These are phyloP conservation scores for Amanita pseudoporphyria DNA, from an alignment of 768 basidiomycete species.

Conservation along the genomic window DNA sequence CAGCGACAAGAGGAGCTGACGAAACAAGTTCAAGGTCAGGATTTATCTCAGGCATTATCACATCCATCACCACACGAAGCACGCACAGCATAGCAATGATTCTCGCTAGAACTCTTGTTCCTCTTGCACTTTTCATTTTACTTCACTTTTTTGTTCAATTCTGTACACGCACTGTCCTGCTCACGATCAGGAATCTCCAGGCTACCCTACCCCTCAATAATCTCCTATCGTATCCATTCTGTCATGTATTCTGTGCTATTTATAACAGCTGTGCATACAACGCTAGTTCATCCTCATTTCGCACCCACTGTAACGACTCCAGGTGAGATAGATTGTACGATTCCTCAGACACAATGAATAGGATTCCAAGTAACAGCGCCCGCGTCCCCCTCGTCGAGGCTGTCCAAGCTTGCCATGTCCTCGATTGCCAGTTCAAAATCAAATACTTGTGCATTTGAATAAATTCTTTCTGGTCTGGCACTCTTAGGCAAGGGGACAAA, in stretches of 20 bases:
- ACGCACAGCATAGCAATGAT: not conserved
- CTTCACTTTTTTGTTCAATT: not conserved
- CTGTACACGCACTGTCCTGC: not conserved
- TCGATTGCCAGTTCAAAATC: conserved; percentile 60
- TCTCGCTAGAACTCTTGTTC: not conserved
- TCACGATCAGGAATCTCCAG: not conserved
- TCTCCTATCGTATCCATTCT: not conserved
- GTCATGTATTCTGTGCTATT: conserved; percentile 7
- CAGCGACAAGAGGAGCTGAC: conserved; percentile 56
- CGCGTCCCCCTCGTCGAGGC: conserved; percentile 59
- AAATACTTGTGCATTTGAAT: conserved; percentile 63
- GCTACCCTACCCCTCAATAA: conserved; percentile 1
- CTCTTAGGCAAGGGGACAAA: conserved; percentile 82
- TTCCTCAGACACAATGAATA: conserved; percentile 38
- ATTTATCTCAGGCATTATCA: not conserved
- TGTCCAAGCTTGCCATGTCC: conserved; percentile 60
- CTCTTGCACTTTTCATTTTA: not conserved
- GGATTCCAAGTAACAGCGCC: conserved; percentile 86
- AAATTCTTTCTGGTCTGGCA: conserved; percentile 57
- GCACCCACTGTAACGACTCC: not conserved
- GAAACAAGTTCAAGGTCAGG: conserved; percentile 20
- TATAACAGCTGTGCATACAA: conserved; percentile 1
- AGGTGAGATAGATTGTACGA: not conserved
- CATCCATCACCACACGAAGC: not conserved
- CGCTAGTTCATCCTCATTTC: not conserved